Percentiles rank a stretch among this genome's conserved stretches.
Evolutionary conservation across 2,329 filamentous ascomycete genomes (phyloP).

Genomic region (Epichloe baconii): DNA sequence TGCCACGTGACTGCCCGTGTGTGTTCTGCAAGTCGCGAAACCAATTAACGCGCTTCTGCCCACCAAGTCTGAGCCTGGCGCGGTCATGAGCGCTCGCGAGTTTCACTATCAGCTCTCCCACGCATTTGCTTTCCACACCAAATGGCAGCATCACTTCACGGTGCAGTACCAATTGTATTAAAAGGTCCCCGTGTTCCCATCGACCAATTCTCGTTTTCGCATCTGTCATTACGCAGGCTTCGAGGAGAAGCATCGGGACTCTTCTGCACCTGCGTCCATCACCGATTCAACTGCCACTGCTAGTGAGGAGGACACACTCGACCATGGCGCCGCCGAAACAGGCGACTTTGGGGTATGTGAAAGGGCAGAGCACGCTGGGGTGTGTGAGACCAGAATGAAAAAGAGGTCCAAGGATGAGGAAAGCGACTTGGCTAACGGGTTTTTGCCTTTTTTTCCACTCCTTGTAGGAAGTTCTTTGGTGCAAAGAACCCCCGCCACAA

Average conservation of each 20-base stretch:
- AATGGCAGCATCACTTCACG: background rate
- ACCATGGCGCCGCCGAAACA: conserved; percentile 51
- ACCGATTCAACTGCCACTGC: conserved; percentile 1
- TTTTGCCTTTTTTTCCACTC: conserved; percentile 2
- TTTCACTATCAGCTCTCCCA: conserved; percentile 5
- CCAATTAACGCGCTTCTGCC: conserved; percentile 29
- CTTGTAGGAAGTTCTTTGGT: conserved; percentile 71
- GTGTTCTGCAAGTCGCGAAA: conserved; percentile 6
- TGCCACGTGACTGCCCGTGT: conserved; percentile 6
- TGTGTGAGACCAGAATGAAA: conserved; percentile 25
- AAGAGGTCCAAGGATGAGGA: too few species aligned
- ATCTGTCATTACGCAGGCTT: conserved; percentile 2
- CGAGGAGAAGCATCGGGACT: conserved; percentile 5
- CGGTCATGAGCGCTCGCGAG: conserved; percentile 19
- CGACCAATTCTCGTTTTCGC: background rate
- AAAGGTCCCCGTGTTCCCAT: background rate
- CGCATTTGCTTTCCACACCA: background rate
- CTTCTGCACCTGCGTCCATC: conserved; percentile 3
- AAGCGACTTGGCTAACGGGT: background rate
- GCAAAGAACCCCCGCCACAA: conserved; percentile 38
- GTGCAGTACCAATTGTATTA: background rate
- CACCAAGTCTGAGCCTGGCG: conserved; percentile 13
- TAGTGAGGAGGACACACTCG: conserved; percentile 3
- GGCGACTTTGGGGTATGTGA: conserved; percentile 80
- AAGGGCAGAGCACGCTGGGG: conserved; percentile 62